Evolutionary conservation across 805 yeast genomes (phyloP), one percentile per base, ranked within the genome.

Genomic region (Maudiozyma serrabonitensis): DNA sequence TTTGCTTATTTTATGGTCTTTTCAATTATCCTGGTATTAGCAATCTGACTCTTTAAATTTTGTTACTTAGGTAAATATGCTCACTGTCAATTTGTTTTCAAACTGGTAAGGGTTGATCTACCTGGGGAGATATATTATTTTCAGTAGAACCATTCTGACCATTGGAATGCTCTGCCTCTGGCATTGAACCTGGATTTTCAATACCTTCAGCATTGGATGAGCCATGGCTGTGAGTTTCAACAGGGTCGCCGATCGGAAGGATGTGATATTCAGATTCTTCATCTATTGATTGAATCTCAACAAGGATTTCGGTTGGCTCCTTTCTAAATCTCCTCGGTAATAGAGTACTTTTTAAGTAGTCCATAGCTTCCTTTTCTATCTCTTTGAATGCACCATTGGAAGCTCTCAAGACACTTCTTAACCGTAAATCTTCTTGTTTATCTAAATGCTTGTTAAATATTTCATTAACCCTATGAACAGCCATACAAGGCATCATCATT

Each of bases 401-500:
- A 12, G 72, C 74, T 19, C 37, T 49, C 48, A 66, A 54, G 6
- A 70, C 61, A 28, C 68, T 54, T 28, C 55, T 53, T 8, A 66
- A 28, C n/a, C 58, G 47, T n/a, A 62, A 50, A 21, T 69, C 69
- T 12, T 70, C 68, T 49, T 76, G 70, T 52, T 71, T 67, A 25
- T 66, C 63, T 54, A 70, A 61, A 41, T 74, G 70, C 18, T 66
- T 59, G 47, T 70, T 68, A 50, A 69, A 73, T n/a, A 18, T 19
- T 34, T 23, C 40, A 23, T 39, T 23, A 39, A 16, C 15, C 25
- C n/a, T 39, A 19, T 19, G 42, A 39, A 19, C 26, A 13, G 25
- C 15, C 21, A 13, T 39, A 19, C 23, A 39, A 13, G 42, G 42
- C 23, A 39, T 21, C 26, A 21, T 39, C 26, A 39, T 39, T 19